phyloP scores from a whole-genome alignment of 148 eudicot species.

The Rhododendron griersonianum region DNA sequence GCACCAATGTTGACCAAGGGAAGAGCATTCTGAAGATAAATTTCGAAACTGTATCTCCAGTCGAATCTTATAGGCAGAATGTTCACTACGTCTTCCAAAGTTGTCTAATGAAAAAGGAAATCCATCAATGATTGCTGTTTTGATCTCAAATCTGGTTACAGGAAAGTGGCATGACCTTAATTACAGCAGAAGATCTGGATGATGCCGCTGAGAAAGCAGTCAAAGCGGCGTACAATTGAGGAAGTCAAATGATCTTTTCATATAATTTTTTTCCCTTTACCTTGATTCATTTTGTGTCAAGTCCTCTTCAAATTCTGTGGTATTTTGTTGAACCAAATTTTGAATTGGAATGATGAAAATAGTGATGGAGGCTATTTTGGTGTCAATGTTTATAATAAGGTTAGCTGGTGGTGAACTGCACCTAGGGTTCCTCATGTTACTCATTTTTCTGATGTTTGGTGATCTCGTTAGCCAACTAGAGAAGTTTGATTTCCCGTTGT shows the following conservation, averaged over 20 bases:
- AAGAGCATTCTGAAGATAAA: constrained; percentile 87
- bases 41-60: neutral
- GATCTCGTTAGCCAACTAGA: neutral
- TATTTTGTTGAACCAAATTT: neutral
- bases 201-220: constrained; percentile 97
- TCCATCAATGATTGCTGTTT: neutral
- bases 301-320: neutral
- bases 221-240: constrained; percentile 42
- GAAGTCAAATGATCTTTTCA: neutral
- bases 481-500: neutral
- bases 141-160: constrained; percentile 28
- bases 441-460: neutral
- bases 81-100: neutral
- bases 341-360: neutral
- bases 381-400: neutral
- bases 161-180: constrained; percentile 91
- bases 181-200: constrained; percentile 95
- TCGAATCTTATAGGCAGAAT: neutral
- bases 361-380: neutral
- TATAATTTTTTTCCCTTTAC: neutral
- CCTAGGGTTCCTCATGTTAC: neutral
- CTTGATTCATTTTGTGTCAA: neutral
- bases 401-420: neutral
- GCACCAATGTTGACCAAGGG: constrained; percentile 96
- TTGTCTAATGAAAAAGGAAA: neutral